Percentiles rank a stretch among this genome's conserved stretches.
These are phyloP conservation scores for Lentinus brumalis DNA, from an alignment of 768 basidiomycete species.

Conservation along the genomic window DNA sequence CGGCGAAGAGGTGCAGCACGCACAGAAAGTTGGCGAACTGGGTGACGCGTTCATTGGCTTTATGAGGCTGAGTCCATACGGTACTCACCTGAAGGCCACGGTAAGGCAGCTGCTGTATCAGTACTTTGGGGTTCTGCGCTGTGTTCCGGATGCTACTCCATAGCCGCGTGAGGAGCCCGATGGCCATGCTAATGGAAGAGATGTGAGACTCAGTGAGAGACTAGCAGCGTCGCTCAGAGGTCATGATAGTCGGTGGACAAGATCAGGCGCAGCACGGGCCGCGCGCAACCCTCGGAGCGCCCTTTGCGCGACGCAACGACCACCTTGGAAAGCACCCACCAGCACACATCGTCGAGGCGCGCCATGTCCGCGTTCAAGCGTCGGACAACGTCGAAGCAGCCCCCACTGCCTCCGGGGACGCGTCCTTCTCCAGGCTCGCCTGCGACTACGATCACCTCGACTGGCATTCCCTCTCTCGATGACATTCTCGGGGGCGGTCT, in stretches of 20 bases:
- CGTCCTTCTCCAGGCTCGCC: constrained; percentile 58
- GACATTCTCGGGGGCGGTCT: constrained; percentile 93
- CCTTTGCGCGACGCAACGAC: not conserved
- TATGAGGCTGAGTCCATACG: too few species aligned
- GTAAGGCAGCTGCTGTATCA: not conserved
- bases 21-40: constrained; percentile 59
- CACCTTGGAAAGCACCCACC: not conserved
- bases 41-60: constrained; percentile 1
- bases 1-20: constrained; percentile 61
- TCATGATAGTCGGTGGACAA: too few species aligned
- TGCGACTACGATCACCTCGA: constrained; percentile 66
- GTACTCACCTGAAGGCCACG: constrained; percentile 2
- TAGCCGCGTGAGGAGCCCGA: too few species aligned
- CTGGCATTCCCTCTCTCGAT: constrained; percentile 91
- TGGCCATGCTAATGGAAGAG: too few species aligned
- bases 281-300: not conserved
- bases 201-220: too few species aligned
- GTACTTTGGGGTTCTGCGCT: too few species aligned
- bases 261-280: too few species aligned
- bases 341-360: not conserved
- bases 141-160: too few species aligned
- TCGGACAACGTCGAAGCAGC: constrained; percentile 49
- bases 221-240: too few species aligned
- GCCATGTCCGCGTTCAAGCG: constrained; percentile 84
- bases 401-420: constrained; percentile 50